These are phyloP conservation scores for Boehmeria nivea DNA, from an alignment of 306 rosid genomes.

Conservation along the genomic window DNA sequence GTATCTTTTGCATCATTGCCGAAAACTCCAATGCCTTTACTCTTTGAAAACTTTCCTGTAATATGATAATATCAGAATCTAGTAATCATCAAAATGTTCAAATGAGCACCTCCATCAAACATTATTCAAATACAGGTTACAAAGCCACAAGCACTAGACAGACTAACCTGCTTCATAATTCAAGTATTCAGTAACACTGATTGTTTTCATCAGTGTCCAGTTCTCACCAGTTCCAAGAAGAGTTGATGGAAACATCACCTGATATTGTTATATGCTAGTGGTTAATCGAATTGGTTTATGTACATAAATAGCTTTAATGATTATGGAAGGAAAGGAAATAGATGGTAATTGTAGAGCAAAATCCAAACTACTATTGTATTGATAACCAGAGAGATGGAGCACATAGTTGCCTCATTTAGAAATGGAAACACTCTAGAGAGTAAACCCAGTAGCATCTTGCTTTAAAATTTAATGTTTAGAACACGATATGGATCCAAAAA, in stretches of 20 bases:
- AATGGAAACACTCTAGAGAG: too few species aligned
- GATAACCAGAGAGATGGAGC: too few species aligned
- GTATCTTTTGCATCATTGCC: slow-evolving; percentile 97
- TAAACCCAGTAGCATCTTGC: too few species aligned
- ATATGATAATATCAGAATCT: not conserved
- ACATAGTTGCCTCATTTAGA: too few species aligned
- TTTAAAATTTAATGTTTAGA: too few species aligned
- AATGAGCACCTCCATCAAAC: not conserved
- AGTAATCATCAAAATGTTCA: not conserved
- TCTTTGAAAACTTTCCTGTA: slow-evolving; percentile 93
- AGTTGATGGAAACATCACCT: slow-evolving; percentile 98
- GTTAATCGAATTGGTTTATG: not conserved
- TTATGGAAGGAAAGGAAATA: too few species aligned
- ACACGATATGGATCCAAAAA: too few species aligned
- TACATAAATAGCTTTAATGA: too few species aligned
- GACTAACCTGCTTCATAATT: slow-evolving; percentile 83
- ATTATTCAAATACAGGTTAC: too few species aligned
- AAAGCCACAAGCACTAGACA: not conserved
- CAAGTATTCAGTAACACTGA: slow-evolving; percentile 93
- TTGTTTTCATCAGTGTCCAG: slow-evolving; percentile 97
- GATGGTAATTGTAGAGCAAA: too few species aligned
- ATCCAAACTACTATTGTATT: too few species aligned
- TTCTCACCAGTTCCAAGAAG: slow-evolving; percentile 83
- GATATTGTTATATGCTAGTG: slow-evolving; percentile 11
- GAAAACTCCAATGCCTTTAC: slow-evolving; percentile 89